Percentiles rank a stretch among this genome's conserved stretches.
Evolutionary conservation across 1,139 yeast species (phyloP).

Genomic region (Nadsonia commutata): DNA sequence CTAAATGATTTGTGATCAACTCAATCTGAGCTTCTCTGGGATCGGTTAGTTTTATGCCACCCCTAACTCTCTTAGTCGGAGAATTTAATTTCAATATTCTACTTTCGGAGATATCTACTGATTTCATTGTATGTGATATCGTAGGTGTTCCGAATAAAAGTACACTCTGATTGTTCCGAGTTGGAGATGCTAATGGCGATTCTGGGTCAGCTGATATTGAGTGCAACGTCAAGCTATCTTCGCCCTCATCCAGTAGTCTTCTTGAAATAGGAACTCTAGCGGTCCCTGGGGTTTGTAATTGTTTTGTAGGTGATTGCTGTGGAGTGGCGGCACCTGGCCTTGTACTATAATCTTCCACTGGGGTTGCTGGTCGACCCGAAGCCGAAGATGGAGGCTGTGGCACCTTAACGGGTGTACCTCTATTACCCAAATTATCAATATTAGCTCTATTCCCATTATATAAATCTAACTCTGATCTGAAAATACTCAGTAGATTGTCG

Average conservation of each 20-base stretch:
- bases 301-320: background rate
- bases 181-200: slow-evolving; percentile 4
- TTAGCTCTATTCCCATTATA: slow-evolving; percentile 4
- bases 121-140: slow-evolving; percentile 8
- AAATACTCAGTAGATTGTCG: slow-evolving; percentile 14
- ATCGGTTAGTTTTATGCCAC: slow-evolving; percentile 13
- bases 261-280: slow-evolving; percentile 1
- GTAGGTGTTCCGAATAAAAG: slow-evolving; percentile 6
- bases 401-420: slow-evolving; percentile 7
- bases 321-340: no score
- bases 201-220: slow-evolving; percentile 2
- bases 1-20: slow-evolving; percentile 14
- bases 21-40: slow-evolving; percentile 14
- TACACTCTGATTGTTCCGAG: background rate
- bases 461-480: slow-evolving; percentile 15
- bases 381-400: slow-evolving; percentile 4
- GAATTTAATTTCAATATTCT: slow-evolving; percentile 3
- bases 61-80: slow-evolving; percentile 8
- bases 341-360: no score
- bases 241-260: background rate
- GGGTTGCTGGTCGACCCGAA: slow-evolving; percentile 2
- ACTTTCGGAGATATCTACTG: slow-evolving; percentile 1
- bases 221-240: background rate
- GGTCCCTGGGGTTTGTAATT: slow-evolving; percentile 4
- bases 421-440: slow-evolving; percentile 2